Base-by-base conservation (phyloP, 1,284 basidiomycete genomes). In the Boletus semigastroideus region DNA sequence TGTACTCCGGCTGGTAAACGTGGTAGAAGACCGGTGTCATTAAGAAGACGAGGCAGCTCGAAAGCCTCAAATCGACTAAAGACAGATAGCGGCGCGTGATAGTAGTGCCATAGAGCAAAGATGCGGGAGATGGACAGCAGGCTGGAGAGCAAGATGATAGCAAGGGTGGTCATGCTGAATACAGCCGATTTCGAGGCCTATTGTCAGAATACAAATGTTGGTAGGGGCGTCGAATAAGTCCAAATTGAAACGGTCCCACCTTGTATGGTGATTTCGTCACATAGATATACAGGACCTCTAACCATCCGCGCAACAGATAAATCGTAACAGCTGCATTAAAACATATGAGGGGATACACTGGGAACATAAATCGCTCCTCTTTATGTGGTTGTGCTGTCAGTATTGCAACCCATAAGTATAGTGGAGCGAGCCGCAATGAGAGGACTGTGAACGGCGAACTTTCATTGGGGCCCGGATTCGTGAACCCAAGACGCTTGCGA, bases 301-400 rank as follows among this genome's bases (percentile, higher is more conserved):
- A 68, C 91, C 90, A 94, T 16, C 92, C 92, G 56, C 92, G 81
- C 14, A 90, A 62, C 31, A 98, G 77, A 72, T 90, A 95, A 25
- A 97, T 61, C 31, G 86, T 77, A 25, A 95, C 86, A 4, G 93
- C 93, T 1, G 94, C 96, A 69, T 98, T 98, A 74, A 99, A 92
- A 68, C 92, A 93, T 48, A 99, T 73, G 41, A 98, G 73, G 0
- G 94, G 88, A 71, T 98, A 99, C 2, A 85, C 87, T 1, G 97
- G 96, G 72, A 87, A 99, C 86, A 99, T 90, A 76, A 99, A 99
- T 22, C 97, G 80, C 69, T 99, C 97, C 71, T 99, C 97, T 74
- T 99, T 99, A 74, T 99, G 97, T 6, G 88, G 73, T 72, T 99
- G 97, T 2, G 77, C 57, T 9, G 83, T 86, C 57, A 99, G 74